These are phyloP conservation scores for Solanum pinnatisectum DNA, from an alignment of 257 asterid species.

Conservation along the genomic window DNA sequence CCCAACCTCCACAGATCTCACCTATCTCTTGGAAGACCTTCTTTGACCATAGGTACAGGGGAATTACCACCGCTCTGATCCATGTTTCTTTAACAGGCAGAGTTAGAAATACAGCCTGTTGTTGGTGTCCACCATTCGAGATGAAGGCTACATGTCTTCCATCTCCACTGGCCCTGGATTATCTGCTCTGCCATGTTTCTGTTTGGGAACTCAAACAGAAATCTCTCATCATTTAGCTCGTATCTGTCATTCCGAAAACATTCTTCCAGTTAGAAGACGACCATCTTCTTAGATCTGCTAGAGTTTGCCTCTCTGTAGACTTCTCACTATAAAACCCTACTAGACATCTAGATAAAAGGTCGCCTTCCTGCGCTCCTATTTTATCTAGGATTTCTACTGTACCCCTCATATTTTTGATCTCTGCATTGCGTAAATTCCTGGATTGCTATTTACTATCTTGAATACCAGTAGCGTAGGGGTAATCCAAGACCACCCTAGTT, in stretches of 20 bases:
- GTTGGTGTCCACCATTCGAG: background rate
- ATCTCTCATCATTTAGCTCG: background rate
- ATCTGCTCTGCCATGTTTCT: background rate
- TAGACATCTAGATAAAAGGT: background rate
- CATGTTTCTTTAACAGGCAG: background rate
- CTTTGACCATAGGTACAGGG: no score
- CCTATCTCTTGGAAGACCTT: no score
- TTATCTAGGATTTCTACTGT: background rate
- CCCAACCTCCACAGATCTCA: no score
- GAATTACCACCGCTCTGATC: background rate
- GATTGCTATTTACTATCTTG: background rate
- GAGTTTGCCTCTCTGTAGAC: background rate
- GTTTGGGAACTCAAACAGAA: background rate
- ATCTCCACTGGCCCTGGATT: background rate
- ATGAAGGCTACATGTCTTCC: background rate
- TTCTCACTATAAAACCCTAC: background rate
- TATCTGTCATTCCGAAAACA: background rate
- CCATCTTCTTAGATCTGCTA: background rate
- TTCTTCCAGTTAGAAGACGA: background rate
- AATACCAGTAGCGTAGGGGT: background rate
- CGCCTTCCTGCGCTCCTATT: background rate
- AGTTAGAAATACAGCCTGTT: background rate
- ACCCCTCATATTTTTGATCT: background rate
- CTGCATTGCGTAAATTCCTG: background rate
- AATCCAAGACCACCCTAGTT: background rate